phyloP scores from a whole-genome alignment of 2,329 filamentous ascomycete species.

The Sporothrix pseudoabietina region DNA sequence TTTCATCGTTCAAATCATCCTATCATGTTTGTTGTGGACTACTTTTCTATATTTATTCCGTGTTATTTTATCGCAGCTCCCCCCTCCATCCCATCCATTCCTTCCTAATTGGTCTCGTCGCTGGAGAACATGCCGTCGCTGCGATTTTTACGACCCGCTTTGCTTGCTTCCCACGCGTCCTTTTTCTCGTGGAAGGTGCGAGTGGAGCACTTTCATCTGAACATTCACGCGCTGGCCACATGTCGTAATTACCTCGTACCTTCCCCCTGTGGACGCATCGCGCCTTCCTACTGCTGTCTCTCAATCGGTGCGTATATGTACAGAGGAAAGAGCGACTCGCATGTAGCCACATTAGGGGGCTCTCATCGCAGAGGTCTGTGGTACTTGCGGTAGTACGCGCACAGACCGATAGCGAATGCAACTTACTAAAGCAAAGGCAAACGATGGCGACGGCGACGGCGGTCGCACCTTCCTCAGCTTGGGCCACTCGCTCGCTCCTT shows the following conservation, averaged over 20 bases:
- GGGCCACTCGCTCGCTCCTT: slow-evolving; percentile 1
- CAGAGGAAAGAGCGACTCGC: neutral
- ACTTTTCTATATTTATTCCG: slow-evolving; percentile 3
- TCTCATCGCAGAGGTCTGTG: neutral
- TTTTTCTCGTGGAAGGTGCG: slow-evolving; percentile 4
- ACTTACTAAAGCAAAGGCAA: neutral
- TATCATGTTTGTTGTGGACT: neutral
- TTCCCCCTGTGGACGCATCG: neutral
- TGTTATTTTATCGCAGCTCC: neutral
- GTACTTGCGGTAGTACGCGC: neutral
- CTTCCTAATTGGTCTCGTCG: neutral
- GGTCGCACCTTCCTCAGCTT: neutral
- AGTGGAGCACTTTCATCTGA: slow-evolving; percentile 14
- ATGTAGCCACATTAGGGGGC: neutral
- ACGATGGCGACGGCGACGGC: neutral
- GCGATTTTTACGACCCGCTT: slow-evolving; percentile 5
- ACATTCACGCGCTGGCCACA: neutral
- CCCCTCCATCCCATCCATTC: neutral
- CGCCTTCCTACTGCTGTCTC: neutral
- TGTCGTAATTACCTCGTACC: neutral
- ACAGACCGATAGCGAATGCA: neutral
- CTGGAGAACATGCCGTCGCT: neutral
- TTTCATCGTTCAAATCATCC: neutral
- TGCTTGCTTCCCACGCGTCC: neutral
- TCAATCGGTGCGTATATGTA: neutral